Conservation (phyloP, 345 rosid species). For the Draba incana region DNA sequence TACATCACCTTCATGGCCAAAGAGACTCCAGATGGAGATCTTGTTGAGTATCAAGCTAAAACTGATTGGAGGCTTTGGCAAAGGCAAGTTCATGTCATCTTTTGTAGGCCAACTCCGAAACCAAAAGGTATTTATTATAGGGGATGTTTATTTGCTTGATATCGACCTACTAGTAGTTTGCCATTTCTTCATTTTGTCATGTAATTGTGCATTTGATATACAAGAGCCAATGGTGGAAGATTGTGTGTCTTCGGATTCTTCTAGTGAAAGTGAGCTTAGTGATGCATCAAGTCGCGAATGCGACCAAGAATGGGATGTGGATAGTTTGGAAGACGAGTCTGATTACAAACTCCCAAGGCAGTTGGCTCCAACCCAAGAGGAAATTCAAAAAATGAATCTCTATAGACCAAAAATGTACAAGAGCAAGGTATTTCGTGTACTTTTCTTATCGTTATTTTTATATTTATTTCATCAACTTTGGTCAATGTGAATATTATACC, state of each 20-base stretch:
- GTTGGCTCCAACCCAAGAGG: background rate
- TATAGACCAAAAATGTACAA: background rate
- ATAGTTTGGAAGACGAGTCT: background rate
- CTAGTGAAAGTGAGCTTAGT: too few species aligned
- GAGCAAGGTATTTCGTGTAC: conserved; percentile 27
- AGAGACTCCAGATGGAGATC: too few species aligned
- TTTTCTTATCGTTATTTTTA: too few species aligned
- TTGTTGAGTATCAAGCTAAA: conserved; percentile 28
- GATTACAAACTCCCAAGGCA: background rate
- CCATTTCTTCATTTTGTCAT: too few species aligned
- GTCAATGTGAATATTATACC: too few species aligned
- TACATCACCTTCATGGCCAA: too few species aligned
- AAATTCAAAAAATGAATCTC: background rate
- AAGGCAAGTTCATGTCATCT: background rate
- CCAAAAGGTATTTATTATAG: background rate
- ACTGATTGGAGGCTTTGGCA: background rate
- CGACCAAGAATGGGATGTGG: background rate
- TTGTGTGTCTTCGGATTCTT: too few species aligned
- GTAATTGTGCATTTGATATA: too few species aligned
- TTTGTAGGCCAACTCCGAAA: conserved; percentile 18
- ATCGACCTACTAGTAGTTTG: too few species aligned
- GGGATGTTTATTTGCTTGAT: too few species aligned
- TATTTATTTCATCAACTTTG: background rate
- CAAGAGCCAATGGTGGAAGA: too few species aligned
- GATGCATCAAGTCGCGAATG: background rate